Evolutionary conservation across 192 early-diverging fungal species (phyloP), one percentile per base, ranked within the genome.

Genomic region (Gaertneriomyces semiglobifer): DNA sequence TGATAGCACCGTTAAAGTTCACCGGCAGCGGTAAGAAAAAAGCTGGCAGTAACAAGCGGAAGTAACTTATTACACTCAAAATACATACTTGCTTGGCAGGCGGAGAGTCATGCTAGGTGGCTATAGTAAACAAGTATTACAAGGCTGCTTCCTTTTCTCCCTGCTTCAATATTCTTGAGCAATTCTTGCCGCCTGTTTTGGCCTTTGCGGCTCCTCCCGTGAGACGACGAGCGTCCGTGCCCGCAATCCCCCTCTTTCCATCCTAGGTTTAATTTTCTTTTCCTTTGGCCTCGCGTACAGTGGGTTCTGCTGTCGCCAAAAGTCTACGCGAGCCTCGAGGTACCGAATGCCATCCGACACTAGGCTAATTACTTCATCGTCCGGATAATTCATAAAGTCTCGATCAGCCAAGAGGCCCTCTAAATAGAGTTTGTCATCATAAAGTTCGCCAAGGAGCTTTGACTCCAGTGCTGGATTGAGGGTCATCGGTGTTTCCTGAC

Each of bases 1-100:
- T 96, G 43, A 98, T 98, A 73, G 84, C 93, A 62, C 95, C 95
- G 10, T 72, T 96, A 3, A 60, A 59, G 48, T 64, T 69, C 25
- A 58, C 42, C 14, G 69, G 53, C 8, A 48, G 44, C 2, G 40
- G 39, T 40, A 53, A 55, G 11, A 48, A 53, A 16, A 63, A 64
- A 2, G 25, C 25, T 0, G 25, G 25, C 25, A 33, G 25, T 2
- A 33, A 33, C 25, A 33, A 33, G 25, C 25, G 25, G 25, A 33
- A 33, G 25, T 33, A 33, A 33, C 25, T 33, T 33, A 33, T 33
- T 33, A 33, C 25, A 33, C 25, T 33, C 2, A 2, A 33, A 33
- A 33, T 33, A 33, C 25, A 33, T 33, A 33, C 25, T 33, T 33
- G 25, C 25, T 33, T 33, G 25, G 25, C 25, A 33, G 25, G 25